Base-by-base conservation (phyloP, 192 early-diverging fungal genomes). In the Polychytrium aggregatum region DNA sequence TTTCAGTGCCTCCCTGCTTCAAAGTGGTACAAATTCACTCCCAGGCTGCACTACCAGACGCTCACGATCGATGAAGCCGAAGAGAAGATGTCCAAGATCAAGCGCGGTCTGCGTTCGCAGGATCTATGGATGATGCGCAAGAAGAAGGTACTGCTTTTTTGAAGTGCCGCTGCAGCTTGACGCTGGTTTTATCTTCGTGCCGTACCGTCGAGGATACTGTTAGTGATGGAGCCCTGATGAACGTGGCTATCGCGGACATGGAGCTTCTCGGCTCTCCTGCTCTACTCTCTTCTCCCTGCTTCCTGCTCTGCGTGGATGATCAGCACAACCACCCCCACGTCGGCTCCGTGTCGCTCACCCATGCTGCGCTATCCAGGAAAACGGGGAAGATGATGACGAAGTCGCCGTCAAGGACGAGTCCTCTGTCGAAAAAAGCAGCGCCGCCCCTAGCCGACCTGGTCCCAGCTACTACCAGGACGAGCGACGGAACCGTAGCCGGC, bases 41-140 rank as follows among this genome's bases (percentile, higher is more conserved):
- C 40, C 16, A 65, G 66, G 43, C 46, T 64, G 10, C 64, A 59
- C 29, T 64, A 72, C 42, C 53, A 47, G 9, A 76, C 68, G 13
- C 49, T 69, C 20, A 69, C 73, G 11, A 30, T 59, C 13, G 73
- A 76, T 29, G 73, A 76, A 46, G 68, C 68, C 3, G 68, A 71
- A 37, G 72, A 53, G 21, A 56, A 58, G 41, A 56, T 71, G 62
- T 55, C 49, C 20, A 49, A 56, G 17, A 52, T 51, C 17, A 41
- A 36, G 37, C 37, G 42, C 20, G 36, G 35, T 50, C 31, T 21
- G 17, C 46, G 41, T 33, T 29, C 44, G 35, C 38, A 45, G 18
- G 55, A 55, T 21, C 53, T 40, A 16, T 52, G 55, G 62, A 38
- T 60, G 11, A 68, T 56, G 60, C 45, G 48, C 27, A 60, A 64